These are phyloP conservation scores for Vaccinium darrowii DNA, from an alignment of 148 eudicot genomes.

Conservation along the genomic window DNA sequence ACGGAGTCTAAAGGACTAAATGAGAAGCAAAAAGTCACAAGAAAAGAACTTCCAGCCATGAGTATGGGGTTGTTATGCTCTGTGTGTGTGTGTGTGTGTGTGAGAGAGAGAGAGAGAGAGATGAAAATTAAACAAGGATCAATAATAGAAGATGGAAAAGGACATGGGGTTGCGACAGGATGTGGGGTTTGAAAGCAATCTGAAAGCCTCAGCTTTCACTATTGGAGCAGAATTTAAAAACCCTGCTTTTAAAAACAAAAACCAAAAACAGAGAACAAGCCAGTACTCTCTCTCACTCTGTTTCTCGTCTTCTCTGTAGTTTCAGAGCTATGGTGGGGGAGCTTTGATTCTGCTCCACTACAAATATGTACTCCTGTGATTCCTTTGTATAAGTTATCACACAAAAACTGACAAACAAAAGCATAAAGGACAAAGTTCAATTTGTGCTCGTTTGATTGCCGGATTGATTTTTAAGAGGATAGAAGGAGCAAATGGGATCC, in stretches of 20 bases:
- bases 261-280: not conserved
- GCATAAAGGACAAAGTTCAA: not conserved
- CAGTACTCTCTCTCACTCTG: not conserved
- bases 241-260: not conserved
- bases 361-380: not conserved
- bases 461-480: no score
- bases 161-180: not conserved
- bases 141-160: not conserved
- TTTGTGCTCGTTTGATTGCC: no score
- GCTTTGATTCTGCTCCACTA: conserved; percentile 5
- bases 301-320: not conserved
- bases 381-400: not conserved
- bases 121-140: not conserved
- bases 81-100: not conserved
- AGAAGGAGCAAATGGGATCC: no score
- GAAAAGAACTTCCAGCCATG: not conserved
- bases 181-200: not conserved
- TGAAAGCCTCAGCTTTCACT: not conserved
- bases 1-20: not conserved
- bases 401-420: not conserved
- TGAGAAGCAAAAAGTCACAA: not conserved
- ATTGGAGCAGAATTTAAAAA: not conserved
- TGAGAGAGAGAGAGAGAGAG: not conserved
- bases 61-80: not conserved
- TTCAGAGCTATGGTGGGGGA: not conserved